phyloP scores from a whole-genome alignment of 2,329 filamentous ascomycete species.

The Dactylonectria estremocensis region DNA sequence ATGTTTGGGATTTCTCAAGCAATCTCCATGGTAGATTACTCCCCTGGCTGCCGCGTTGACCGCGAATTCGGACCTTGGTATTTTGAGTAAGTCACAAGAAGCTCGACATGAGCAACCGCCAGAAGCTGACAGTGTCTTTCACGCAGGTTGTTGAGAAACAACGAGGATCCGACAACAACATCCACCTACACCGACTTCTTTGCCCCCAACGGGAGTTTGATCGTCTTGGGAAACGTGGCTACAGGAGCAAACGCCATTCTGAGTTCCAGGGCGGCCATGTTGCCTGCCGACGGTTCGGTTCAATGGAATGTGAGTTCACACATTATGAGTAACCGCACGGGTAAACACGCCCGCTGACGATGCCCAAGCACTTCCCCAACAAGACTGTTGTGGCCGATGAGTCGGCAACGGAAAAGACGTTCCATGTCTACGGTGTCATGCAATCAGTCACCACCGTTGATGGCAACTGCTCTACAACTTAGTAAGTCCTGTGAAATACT shows the following conservation, averaged over 20 bases:
- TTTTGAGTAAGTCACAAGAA: not conserved
- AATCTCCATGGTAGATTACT: not conserved
- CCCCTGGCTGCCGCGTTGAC: not conserved
- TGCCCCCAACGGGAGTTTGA: not conserved
- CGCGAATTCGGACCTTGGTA: not conserved
- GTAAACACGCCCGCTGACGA: not conserved
- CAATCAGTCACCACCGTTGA: not conserved
- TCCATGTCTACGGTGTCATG: not conserved
- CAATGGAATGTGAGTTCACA: not conserved
- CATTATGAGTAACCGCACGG: not conserved
- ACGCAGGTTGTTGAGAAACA: not conserved
- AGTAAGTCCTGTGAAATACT: not conserved
- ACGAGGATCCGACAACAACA: conserved; percentile 1
- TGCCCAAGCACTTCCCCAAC: not conserved
- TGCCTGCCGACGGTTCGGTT: not conserved
- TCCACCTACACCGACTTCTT: not conserved
- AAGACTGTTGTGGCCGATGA: not conserved
- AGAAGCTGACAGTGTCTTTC: not conserved
- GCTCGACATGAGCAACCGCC: not conserved
- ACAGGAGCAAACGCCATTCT: not conserved
- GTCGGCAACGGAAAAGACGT: not conserved
- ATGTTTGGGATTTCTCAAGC: not conserved
- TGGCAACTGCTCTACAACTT: not conserved
- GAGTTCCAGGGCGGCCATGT: not conserved
- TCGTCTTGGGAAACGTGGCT: not conserved